Evolutionary conservation across 73 alveolate genomes (phyloP).

Genomic region (Tetrahymena thermophila): DNA sequence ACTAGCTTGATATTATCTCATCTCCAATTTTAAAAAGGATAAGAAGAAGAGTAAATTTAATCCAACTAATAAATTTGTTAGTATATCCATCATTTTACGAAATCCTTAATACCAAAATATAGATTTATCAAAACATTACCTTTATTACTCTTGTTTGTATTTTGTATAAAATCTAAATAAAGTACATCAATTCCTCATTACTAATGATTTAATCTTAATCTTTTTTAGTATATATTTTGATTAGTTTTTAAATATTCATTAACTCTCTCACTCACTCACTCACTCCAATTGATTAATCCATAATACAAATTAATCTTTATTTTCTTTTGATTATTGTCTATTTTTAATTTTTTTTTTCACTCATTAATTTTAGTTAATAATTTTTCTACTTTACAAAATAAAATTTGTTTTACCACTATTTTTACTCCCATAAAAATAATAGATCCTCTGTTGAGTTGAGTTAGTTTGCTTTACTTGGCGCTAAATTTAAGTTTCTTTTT

Average conservation of each 20-base stretch:
- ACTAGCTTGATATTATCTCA: background rate
- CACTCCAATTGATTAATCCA: too few species aligned
- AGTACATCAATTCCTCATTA: background rate
- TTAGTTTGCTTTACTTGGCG: too few species aligned
- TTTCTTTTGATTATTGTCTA: background rate
- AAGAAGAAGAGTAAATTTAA: background rate
- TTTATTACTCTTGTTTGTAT: background rate
- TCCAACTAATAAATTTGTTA: background rate
- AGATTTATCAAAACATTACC: too few species aligned
- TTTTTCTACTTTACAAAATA: background rate
- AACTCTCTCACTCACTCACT: too few species aligned
- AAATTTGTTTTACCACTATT: too few species aligned
- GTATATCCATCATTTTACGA: too few species aligned
- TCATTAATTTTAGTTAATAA: too few species aligned
- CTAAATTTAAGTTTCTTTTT: too few species aligned
- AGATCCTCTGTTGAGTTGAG: too few species aligned
- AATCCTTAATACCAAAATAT: too few species aligned
- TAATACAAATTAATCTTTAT: background rate
- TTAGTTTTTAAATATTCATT: background rate
- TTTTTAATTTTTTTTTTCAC: background rate
- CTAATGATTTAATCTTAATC: background rate
- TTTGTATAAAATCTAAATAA: background rate
- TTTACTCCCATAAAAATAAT: too few species aligned
- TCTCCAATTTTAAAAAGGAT: background rate
- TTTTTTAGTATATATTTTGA: background rate